These are phyloP conservation scores for Trichosporon sp. DNA, from an alignment of 1,284 basidiomycete species.

Conservation along the genomic window DNA sequence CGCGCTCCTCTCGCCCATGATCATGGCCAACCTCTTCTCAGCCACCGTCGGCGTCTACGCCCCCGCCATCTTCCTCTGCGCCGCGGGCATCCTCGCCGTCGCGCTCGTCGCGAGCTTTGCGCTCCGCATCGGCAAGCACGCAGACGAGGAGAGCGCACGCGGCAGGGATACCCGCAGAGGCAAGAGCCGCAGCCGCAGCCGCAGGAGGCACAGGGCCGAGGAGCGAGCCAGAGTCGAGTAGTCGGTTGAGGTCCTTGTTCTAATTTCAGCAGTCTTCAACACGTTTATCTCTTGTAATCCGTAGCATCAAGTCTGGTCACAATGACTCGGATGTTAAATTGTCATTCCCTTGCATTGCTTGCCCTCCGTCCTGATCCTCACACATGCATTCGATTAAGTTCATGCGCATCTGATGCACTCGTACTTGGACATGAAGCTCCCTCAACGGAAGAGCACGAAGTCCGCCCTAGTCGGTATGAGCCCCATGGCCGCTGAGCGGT, in stretches of 20 bases:
- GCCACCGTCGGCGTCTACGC: constrained; percentile 39
- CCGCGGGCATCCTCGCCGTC: constrained; percentile 24
- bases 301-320: background rate
- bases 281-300: background rate
- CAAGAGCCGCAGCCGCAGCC: background rate
- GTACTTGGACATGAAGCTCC: too few species aligned
- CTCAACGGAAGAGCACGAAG: too few species aligned
- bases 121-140: background rate
- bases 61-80: constrained; percentile 40
- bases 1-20: constrained; percentile 39
- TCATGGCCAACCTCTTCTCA: constrained; percentile 42
- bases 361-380: too few species aligned
- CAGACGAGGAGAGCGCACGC: background rate
- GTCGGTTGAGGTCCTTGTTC: background rate
- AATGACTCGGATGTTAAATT: too few species aligned
- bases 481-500: too few species aligned
- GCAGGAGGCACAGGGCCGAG: background rate
- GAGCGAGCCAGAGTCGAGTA: background rate
- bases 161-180: background rate
- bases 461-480: too few species aligned
- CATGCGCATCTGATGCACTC: too few species aligned
- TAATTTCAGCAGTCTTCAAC: background rate
- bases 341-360: background rate
- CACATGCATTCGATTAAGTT: too few species aligned
- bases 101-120: constrained; percentile 15